Evolutionary conservation across 2,329 filamentous ascomycete genomes (phyloP).

Genomic region (Cladophialophora chaetospira): DNA sequence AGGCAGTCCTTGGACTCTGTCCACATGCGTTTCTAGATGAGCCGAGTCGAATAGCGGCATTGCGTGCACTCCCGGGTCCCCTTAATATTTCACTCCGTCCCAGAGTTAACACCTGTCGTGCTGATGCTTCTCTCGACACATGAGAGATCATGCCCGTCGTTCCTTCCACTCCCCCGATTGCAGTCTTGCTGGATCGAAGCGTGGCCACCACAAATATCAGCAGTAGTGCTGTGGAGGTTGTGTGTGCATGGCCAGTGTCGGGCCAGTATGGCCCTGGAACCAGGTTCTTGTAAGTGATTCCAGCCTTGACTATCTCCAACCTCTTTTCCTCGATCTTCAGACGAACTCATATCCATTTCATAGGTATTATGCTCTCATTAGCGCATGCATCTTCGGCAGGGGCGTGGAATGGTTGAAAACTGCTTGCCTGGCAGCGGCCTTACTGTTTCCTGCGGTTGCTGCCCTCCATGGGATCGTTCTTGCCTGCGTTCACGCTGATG

Average conservation of each 20-base stretch:
- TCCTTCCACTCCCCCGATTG: background rate
- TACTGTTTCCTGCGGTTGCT: slow-evolving; percentile 65
- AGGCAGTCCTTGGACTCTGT: no score
- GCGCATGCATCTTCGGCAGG: slow-evolving; percentile 64
- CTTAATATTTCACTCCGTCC: background rate
- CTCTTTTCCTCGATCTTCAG: no score
- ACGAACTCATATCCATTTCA: background rate
- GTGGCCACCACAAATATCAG: slow-evolving; percentile 34
- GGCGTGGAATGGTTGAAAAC: slow-evolving; percentile 64
- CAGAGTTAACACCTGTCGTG: background rate
- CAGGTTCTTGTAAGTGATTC: slow-evolving; percentile 41
- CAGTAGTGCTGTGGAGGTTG: slow-evolving; percentile 37
- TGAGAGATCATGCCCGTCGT: background rate
- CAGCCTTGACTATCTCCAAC: no score
- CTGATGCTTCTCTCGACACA: background rate
- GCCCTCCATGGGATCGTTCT: slow-evolving; percentile 66
- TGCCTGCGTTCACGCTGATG: slow-evolving; percentile 59
- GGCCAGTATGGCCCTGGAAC: slow-evolving; percentile 48
- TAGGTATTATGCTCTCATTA: slow-evolving; percentile 66
- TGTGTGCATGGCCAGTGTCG: slow-evolving; percentile 49
- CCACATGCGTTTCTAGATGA: no score
- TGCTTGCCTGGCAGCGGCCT: slow-evolving; percentile 64
- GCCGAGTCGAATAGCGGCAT: no score
- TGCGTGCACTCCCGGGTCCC: background rate
- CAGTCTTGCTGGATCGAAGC: background rate